Evolutionary conservation across 768 basidiomycete species (phyloP).

Genomic region (Termitomyces sp.): DNA sequence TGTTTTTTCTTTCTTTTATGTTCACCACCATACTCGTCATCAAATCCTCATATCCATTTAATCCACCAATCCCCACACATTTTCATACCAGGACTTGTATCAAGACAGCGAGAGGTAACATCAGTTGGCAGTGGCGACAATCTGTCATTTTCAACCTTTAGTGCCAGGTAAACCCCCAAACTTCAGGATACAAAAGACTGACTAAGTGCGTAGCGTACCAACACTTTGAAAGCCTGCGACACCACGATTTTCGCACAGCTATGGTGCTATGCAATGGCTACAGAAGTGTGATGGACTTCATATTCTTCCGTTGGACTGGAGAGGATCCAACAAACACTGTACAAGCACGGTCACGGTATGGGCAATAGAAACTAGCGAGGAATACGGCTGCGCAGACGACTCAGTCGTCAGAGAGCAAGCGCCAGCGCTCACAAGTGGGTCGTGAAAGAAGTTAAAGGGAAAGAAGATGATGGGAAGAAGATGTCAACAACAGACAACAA

Average conservation of each 20-base stretch:
- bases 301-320: not conserved
- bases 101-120: not conserved
- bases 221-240: too few relatives aligned
- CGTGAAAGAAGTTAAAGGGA: not conserved
- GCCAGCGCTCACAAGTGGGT: not conserved
- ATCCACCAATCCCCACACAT: not conserved
- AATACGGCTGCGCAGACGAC: not conserved
- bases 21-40: conserved; percentile 3
- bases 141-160: not conserved
- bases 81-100: not conserved
- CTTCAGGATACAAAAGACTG: not conserved
- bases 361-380: not conserved
- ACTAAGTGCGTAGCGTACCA: not conserved
- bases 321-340: not conserved
- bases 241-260: too few relatives aligned
- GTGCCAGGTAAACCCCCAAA: too few relatives aligned
- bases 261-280: not conserved
- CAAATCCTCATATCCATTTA: conserved; percentile 7
- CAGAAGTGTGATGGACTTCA: not conserved
- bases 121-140: not conserved
- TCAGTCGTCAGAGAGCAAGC: not conserved
- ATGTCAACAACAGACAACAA: not conserved
- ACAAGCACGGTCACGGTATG: not conserved
- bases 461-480: too few relatives aligned
- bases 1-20: conserved; percentile 3